Base-by-base conservation (phyloP, 805 yeast species). In the Candida sonorensis region DNA sequence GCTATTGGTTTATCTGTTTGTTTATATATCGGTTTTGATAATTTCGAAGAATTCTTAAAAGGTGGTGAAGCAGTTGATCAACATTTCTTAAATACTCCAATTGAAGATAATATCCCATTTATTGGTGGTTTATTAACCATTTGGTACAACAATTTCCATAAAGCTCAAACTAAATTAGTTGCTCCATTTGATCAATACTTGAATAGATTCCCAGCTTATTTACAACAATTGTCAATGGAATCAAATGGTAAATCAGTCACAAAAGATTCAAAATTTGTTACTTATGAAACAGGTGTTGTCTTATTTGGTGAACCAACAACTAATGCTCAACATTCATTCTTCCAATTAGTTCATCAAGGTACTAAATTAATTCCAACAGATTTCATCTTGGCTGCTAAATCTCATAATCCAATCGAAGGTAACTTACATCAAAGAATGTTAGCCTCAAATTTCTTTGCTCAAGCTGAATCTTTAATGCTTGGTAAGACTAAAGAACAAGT, bases 281-380 rank as follows among this genome's bases (percentile, higher is more conserved):
- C 79, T 69, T 92, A 92, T 74, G 87, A 92, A 55, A 90, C 97
- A 30, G 98, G 98, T 50, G 72, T 95, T 40, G 86, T 92, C 43
- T 69, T 92, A 53, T 92, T 92, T 54, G 98, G 98, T 57, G 98
- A 92, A 70, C 97, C 98, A 57, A 92, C 95, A 43, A 92, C 98
- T 39, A 92, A 92, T 62, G 94, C 98, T 35, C 98, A 92, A 71
- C 98, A 92, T 68, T 88, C 97, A 21, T 92, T 92, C 82, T 92
- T 92, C 90, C 98, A 92, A 69, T 77, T 92, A 64, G 95, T 92
- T 38, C 98, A 92, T 69, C 98, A 92, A 71, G 98, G 98, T 61
- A 87, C 97, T 46, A 92, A 92, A 69, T 70, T 88, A 59, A 92
- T 92, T 49, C 98, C 98, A 51, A 69, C 97, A 23, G 98, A 92